Evolutionary conservation across 2,329 filamentous ascomycete species (phyloP), one percentile per base, ranked within the genome.

Genomic region (Acrocalymma vagum): DNA sequence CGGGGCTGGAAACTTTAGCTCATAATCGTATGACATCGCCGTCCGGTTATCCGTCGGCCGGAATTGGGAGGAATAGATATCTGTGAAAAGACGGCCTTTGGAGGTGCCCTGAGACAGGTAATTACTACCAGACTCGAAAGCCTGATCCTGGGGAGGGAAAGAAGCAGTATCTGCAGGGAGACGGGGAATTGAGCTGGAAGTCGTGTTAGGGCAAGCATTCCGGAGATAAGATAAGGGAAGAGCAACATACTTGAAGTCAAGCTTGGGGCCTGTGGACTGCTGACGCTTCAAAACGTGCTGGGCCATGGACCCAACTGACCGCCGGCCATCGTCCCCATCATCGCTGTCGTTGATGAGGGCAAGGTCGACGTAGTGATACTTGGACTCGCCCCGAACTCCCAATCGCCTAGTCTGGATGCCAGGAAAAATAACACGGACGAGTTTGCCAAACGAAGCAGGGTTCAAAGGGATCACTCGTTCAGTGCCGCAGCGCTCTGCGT

Each of bases 381-480:
- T 99, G 10, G 94, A 99, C 73, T 97, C 93, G 51, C 94, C 94
- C 37, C 94, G 85, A 30, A 97, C 92, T 49, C 94, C 94, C 9
- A 99, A 78, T 51, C 94, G 83, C 44, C 94, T 82, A 21, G 94
- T 99, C 72, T 95, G 93, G 15, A 99, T 86, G 27, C 92, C 93
- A 0, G 94, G 93, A 59, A 97, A 99, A 35, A 99, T 87, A 25
- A 99, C 93, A 21, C 94, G 85, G 22, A 99, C 94, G 28, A 99
- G 82, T 71, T 99, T 99, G 41, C 94, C 94, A 71, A 99, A 99
- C 18, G 93, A 97, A 8, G 94, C 94, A 27, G 94, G 94, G 63
- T 99, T 99, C 42, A 99, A 74, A 8, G 96, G 92, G 1, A 94
- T 95, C 25, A 97, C 95, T 63, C 92, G 85, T 65, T 97, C 92